These are phyloP conservation scores for Paramecium tetraurelia DNA, from an alignment of 73 alveolate genomes.

Conservation along the genomic window DNA sequence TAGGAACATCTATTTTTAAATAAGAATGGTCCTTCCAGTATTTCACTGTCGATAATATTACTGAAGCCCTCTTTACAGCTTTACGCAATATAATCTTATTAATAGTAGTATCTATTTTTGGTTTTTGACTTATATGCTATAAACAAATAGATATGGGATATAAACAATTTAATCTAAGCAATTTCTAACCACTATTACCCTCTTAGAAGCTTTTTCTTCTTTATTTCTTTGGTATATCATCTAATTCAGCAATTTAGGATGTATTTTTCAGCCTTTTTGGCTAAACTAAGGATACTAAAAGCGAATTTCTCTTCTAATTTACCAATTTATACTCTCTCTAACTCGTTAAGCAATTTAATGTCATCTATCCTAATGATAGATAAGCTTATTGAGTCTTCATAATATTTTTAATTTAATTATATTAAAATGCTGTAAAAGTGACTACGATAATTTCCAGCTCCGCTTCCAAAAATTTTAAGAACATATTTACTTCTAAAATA, in stretches of 20 bases:
- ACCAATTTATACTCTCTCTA: background rate
- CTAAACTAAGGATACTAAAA: background rate
- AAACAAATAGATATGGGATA: background rate
- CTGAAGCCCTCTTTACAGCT: background rate
- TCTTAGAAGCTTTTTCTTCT: background rate
- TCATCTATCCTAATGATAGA: background rate
- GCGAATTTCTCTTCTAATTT: background rate
- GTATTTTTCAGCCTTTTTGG: background rate
- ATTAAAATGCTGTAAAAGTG: background rate
- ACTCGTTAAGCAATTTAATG: background rate
- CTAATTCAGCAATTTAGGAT: background rate
- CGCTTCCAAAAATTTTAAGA: background rate
- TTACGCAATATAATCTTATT: background rate
- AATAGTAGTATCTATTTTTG: background rate
- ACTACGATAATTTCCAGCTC: background rate
- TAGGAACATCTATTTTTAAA: background rate
- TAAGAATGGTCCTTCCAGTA: background rate
- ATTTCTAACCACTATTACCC: background rate
- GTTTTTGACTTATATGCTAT: background rate
- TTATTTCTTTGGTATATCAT: background rate
- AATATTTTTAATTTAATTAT: background rate
- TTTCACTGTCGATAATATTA: background rate
- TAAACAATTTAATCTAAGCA: background rate
- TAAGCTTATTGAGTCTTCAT: background rate
- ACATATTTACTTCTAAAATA: background rate